Evolutionary conservation across 192 early-diverging fungal genomes (phyloP).

Genomic region (Podila epicladia): DNA sequence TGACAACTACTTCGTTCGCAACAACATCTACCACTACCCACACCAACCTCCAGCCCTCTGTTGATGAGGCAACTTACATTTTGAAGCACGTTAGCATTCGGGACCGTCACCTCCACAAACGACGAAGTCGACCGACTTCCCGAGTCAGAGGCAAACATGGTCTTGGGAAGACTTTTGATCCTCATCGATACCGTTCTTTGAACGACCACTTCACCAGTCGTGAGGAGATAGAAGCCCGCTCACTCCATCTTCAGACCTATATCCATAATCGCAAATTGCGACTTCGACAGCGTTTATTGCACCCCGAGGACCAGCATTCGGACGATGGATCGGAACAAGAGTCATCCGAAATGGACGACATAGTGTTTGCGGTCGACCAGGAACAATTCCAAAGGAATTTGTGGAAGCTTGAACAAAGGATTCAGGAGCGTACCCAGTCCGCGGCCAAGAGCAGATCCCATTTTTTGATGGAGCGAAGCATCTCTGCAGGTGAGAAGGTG

Average conservation of each 20-base stretch:
- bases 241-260: conserved; percentile 22
- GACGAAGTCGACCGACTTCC: conserved; percentile 10
- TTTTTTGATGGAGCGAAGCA: conserved; percentile 31
- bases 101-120: conserved; percentile 5
- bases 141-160: conserved; percentile 33
- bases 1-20: not conserved
- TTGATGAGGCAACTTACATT: conserved; percentile 11
- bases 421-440: conserved; percentile 28
- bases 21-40: not conserved
- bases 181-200: not conserved
- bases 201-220: not conserved
- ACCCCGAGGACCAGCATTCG: not conserved
- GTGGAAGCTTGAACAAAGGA: conserved; percentile 28
- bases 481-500: conserved; percentile 24
- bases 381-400: conserved; percentile 30
- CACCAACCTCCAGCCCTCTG: not conserved
- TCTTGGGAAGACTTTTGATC: conserved; percentile 1
- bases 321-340: conserved; percentile 5
- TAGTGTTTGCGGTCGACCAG: conserved; percentile 5
- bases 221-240: conserved; percentile 2
- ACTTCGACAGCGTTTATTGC: conserved; percentile 20
- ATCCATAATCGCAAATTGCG: conserved; percentile 33
- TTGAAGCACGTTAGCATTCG: conserved; percentile 16
- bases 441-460: conserved; percentile 31
- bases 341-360: not conserved